Evolutionary conservation across 306 rosid species (phyloP).

Genomic region (Chamaecrista fasciculata): DNA sequence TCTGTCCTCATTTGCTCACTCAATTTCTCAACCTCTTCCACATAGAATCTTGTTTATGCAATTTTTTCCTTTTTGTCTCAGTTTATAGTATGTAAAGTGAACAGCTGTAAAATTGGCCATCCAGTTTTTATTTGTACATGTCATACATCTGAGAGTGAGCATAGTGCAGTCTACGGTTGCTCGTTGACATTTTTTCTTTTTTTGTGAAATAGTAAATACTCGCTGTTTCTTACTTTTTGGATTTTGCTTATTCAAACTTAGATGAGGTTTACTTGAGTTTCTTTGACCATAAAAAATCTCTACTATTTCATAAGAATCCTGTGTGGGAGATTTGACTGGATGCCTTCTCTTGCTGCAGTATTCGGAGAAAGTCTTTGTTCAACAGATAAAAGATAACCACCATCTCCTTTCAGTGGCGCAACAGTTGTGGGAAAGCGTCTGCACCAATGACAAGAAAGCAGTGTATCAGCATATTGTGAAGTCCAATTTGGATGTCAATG

Average conservation of each 20-base stretch:
- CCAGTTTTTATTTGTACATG: background rate
- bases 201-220: background rate
- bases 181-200: background rate
- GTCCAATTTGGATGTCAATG: conserved; percentile 50
- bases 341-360: conserved; percentile 55
- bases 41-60: background rate
- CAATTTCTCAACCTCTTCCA: background rate
- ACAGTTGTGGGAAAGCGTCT: conserved; percentile 55
- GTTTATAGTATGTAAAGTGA: background rate
- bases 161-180: too few relatives aligned
- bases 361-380: conserved; percentile 54
- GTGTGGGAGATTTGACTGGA: conserved; percentile 27
- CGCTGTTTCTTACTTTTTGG: background rate
- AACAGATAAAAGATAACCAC: conserved; percentile 31
- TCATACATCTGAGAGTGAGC: background rate
- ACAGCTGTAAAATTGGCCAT: background rate
- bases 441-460: conserved; percentile 64
- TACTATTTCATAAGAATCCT: too few relatives aligned
- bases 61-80: background rate
- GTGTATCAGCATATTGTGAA: conserved; percentile 58
- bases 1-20: background rate
- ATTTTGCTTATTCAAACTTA: conserved; percentile 13
- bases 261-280: conserved; percentile 1
- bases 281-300: conserved; percentile 4
- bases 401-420: conserved; percentile 37